Evolutionary conservation across 2,329 filamentous ascomycete genomes (phyloP).

Genomic region (Fusarium nanum): DNA sequence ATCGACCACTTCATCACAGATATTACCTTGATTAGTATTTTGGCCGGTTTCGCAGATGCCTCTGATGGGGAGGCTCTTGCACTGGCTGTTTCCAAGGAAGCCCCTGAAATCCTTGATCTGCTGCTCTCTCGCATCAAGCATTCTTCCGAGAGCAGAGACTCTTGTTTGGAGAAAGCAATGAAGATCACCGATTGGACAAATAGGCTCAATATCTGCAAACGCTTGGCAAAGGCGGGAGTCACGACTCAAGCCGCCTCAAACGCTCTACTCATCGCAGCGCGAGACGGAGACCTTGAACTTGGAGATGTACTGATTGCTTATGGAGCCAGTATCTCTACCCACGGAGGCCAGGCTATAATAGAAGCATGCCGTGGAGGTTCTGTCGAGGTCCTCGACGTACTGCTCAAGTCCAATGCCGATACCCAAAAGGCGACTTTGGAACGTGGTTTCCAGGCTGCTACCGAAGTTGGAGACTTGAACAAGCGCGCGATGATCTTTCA

Average conservation of each 20-base stretch:
- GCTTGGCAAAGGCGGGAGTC: slow-evolving; percentile 60
- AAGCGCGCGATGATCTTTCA: slow-evolving; percentile 63
- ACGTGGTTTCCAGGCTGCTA: slow-evolving; percentile 66
- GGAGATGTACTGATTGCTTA: slow-evolving; percentile 63
- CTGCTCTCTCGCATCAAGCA: slow-evolving; percentile 56
- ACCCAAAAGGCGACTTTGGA: slow-evolving; percentile 58
- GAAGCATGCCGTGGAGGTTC: slow-evolving; percentile 65
- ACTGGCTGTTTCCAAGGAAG: slow-evolving; percentile 59
- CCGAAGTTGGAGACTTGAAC: slow-evolving; percentile 62
- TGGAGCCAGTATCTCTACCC: slow-evolving; percentile 63
- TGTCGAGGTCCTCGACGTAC: slow-evolving; percentile 61
- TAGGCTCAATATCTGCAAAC: slow-evolving; percentile 58
- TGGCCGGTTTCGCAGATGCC: slow-evolving; percentile 61
- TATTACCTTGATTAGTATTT: slow-evolving; percentile 58
- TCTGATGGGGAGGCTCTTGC: slow-evolving; percentile 62
- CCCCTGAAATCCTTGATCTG: slow-evolving; percentile 59
- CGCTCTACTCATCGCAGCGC: slow-evolving; percentile 62
- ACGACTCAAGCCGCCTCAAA: slow-evolving; percentile 59
- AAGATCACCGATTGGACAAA: slow-evolving; percentile 54
- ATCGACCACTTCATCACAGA: slow-evolving; percentile 62
- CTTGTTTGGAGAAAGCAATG: slow-evolving; percentile 58
- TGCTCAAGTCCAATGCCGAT: slow-evolving; percentile 57
- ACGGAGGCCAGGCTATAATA: slow-evolving; percentile 65
- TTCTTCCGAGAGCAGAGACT: slow-evolving; percentile 53
- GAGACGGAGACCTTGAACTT: slow-evolving; percentile 64